Conservation (phyloP, 2,329 filamentous ascomycete genomes). For the Penicillium paneum region DNA sequence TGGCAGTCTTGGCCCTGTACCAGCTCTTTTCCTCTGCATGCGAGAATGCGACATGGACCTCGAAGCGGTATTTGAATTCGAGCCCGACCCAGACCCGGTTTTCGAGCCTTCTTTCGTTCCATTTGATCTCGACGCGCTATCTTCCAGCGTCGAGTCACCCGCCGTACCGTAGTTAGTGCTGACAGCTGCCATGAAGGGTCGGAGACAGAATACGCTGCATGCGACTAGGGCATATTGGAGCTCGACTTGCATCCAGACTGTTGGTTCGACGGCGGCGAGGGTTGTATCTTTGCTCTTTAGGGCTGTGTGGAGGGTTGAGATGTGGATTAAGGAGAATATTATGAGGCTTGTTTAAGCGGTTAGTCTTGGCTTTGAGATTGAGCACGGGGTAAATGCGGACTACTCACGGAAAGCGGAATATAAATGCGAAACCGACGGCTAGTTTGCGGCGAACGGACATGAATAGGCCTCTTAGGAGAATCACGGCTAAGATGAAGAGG, state of each 20-base stretch:
- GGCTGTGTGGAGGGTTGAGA: conserved; percentile 30
- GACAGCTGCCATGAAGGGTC: conserved; percentile 38
- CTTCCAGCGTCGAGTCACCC: conserved; percentile 30
- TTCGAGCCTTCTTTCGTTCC: conserved; percentile 20
- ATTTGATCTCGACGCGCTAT: conserved; percentile 19
- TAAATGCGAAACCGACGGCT: conserved; percentile 33
- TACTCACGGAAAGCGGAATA: conserved; percentile 39
- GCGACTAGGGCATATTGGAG: conserved; percentile 37
- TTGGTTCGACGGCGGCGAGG: conserved; percentile 32
- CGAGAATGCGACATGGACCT: conserved; percentile 2
- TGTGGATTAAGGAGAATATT: conserved; percentile 36
- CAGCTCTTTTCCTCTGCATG: background rate
- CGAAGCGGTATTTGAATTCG: conserved; percentile 10
- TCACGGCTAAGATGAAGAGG: conserved; percentile 30
- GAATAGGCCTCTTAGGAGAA: conserved; percentile 32
- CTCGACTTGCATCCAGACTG: conserved; percentile 38
- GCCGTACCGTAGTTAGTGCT: conserved; percentile 38
- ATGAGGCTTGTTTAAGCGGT: conserved; percentile 31
- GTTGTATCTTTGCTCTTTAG: conserved; percentile 35
- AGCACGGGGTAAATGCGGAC: background rate
- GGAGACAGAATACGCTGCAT: conserved; percentile 38
- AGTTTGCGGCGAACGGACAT: conserved; percentile 34
- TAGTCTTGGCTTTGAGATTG: background rate
- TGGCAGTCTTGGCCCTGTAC: background rate
- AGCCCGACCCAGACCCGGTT: conserved; percentile 10